phyloP scores from a whole-genome alignment of 2,329 filamentous ascomycete species.

The Aspergillus aculeatus region DNA sequence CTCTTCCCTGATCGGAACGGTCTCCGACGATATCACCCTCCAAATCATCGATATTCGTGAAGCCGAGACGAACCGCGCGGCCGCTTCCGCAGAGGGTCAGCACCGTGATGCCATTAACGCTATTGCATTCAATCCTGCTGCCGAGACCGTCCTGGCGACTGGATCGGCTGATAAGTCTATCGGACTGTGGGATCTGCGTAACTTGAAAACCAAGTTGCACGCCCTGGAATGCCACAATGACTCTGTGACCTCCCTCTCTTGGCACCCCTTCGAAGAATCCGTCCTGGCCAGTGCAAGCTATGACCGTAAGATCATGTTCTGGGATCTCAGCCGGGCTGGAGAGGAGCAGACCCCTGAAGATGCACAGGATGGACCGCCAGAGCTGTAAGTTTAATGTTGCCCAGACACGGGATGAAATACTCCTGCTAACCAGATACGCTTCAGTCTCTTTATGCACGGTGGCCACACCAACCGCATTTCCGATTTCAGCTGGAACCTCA shows the following conservation, averaged over 20 bases:
- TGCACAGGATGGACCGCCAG: constrained; percentile 88
- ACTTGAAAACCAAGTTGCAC: constrained; percentile 86
- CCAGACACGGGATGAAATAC: neutral
- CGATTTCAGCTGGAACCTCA: constrained; percentile 97
- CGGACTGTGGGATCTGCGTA: constrained; percentile 90
- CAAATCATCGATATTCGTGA: constrained; percentile 87
- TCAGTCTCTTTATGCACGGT: constrained; percentile 93
- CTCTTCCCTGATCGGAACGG: constrained; percentile 80
- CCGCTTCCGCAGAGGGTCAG: constrained; percentile 67
- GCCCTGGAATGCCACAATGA: constrained; percentile 84
- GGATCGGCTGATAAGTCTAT: constrained; percentile 95
- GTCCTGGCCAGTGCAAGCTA: constrained; percentile 90
- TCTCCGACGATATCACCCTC: constrained; percentile 91
- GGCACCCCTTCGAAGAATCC: constrained; percentile 88
- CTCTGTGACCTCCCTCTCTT: constrained; percentile 85
- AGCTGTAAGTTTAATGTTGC: constrained; percentile 65
- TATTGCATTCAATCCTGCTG: constrained; percentile 88
- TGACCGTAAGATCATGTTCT: constrained; percentile 91
- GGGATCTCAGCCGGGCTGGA: constrained; percentile 88
- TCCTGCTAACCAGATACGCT: constrained; percentile 6
- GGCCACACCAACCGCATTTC: constrained; percentile 96
- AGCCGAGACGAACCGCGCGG: constrained; percentile 63
- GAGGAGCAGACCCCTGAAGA: constrained; percentile 95
- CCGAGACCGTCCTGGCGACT: constrained; percentile 87
- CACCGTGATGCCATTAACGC: constrained; percentile 94